Conservation (phyloP, 2,329 filamentous ascomycete species). For the Botrytis hyacinthi region DNA sequence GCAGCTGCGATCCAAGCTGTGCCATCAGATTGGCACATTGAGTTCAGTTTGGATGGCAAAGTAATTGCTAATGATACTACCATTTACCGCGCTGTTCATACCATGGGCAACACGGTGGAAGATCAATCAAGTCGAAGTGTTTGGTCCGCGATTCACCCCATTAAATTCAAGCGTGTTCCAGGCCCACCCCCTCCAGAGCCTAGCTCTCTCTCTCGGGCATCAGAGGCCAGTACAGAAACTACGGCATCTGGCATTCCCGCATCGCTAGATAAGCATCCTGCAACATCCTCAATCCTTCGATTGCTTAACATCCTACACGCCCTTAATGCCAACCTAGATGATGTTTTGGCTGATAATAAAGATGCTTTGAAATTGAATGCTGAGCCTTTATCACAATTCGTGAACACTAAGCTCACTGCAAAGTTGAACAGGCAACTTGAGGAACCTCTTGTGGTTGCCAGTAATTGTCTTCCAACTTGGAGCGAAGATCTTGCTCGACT, state of each 20-base stretch:
- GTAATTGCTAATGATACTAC: constrained; percentile 88
- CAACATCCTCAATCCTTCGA: constrained; percentile 82
- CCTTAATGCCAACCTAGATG: constrained; percentile 88
- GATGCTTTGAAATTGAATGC: constrained; percentile 67
- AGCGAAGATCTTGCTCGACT: constrained; percentile 90
- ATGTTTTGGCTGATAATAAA: constrained; percentile 78
- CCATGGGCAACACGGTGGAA: constrained; percentile 52
- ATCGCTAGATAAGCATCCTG: constrained; percentile 78
- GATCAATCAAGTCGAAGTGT: constrained; percentile 73
- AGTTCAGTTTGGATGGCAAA: constrained; percentile 85
- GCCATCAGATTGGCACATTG: constrained; percentile 95
- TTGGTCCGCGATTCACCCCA: constrained; percentile 86
- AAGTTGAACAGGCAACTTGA: constrained; percentile 97
- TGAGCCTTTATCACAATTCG: constrained; percentile 88
- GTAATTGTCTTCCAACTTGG: constrained; percentile 93
- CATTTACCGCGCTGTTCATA: constrained; percentile 88
- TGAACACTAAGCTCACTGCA: constrained; percentile 96
- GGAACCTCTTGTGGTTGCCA: constrained; percentile 94
- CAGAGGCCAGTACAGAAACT: constrained; percentile 50
- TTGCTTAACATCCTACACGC: constrained; percentile 88
- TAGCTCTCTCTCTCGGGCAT: constrained; percentile 56
- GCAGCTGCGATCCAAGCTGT: constrained; percentile 76
- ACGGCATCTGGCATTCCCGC: constrained; percentile 65
- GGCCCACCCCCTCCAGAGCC: constrained; percentile 78
- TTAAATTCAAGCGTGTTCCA: constrained; percentile 84